Evolutionary conservation across 192 early-diverging fungal species (phyloP).

Genomic region (Coemansia sp.): DNA sequence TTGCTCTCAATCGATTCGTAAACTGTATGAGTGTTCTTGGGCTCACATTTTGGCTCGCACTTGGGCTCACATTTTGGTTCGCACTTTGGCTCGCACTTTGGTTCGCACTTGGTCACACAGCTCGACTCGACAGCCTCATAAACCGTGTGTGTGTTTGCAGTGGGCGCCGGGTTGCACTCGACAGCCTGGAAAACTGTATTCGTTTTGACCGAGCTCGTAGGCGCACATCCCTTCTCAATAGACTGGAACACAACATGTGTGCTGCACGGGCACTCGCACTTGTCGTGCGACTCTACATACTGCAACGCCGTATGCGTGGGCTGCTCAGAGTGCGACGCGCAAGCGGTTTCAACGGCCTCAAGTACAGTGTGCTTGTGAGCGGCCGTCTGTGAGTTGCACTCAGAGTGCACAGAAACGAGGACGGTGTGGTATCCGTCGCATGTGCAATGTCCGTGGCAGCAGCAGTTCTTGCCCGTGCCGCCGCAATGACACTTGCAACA

Average conservation of each 20-base stretch:
- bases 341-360: background rate
- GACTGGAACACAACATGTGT: slow-evolving; percentile 29
- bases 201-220: slow-evolving; percentile 4
- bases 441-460: slow-evolving; percentile 25
- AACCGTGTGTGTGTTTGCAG: slow-evolving; percentile 27
- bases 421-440: slow-evolving; percentile 42
- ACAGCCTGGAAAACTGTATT: slow-evolving; percentile 26
- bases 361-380: slow-evolving; percentile 11
- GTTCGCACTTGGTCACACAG: background rate
- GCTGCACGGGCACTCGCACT: background rate
- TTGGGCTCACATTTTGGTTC: background rate
- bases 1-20: slow-evolving; percentile 3
- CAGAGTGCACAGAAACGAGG: slow-evolving; percentile 22
- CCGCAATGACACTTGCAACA: slow-evolving; percentile 2
- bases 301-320: slow-evolving; percentile 18
- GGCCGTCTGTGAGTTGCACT: background rate
- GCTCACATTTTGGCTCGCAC: background rate
- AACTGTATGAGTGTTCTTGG: slow-evolving; percentile 8
- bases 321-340: background rate
- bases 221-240: slow-evolving; percentile 10
- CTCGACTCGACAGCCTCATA: slow-evolving; percentile 21
- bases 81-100: background rate
- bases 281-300: slow-evolving; percentile 11
- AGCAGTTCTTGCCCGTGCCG: slow-evolving; percentile 10
- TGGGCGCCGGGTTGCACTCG: slow-evolving; percentile 7